A percentile compares a stretch with the other conserved stretches of the same genome.
phyloP scores from a whole-genome alignment of 345 rosid genomes.

The Turritis glabra region DNA sequence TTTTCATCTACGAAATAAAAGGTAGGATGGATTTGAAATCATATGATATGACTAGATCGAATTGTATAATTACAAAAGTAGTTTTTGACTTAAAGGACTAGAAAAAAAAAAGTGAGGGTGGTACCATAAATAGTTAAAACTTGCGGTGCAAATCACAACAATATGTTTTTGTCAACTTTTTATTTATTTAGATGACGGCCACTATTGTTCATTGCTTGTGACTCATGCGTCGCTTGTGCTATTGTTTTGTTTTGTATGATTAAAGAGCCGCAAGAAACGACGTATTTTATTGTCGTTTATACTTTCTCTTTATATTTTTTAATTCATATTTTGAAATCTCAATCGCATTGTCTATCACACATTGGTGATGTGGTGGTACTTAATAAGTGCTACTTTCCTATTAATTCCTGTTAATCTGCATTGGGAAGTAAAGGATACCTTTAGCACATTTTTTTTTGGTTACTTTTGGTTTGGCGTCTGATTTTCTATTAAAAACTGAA shows the following conservation, averaged over 20 bases:
- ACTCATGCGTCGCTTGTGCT: slow-evolving; percentile 31
- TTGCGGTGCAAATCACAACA: slow-evolving; percentile 27
- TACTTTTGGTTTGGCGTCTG: background rate
- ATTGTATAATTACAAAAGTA: slow-evolving; percentile 22
- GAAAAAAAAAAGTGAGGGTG: background rate
- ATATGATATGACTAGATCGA: slow-evolving; percentile 14
- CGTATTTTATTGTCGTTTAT: slow-evolving; percentile 21
- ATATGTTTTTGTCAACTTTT: slow-evolving; percentile 20
- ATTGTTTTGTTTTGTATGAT: slow-evolving; percentile 17
- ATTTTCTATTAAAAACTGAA: no score
- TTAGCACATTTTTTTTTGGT: background rate
- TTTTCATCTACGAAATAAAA: slow-evolving; percentile 8
- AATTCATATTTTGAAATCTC: background rate
- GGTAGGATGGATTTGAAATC: slow-evolving; percentile 9
- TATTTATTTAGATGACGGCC: slow-evolving; percentile 13
- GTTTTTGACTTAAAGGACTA: slow-evolving; percentile 25
- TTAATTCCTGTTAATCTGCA: background rate
- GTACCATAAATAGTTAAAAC: slow-evolving; percentile 28
- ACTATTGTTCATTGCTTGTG: slow-evolving; percentile 26
- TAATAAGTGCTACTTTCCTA: background rate
- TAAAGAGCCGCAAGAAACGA: slow-evolving; percentile 30
- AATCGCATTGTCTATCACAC: slow-evolving; percentile 6
- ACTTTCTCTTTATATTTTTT: slow-evolving; percentile 16
- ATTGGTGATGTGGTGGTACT: background rate
- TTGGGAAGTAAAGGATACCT: background rate